These are phyloP conservation scores for Pythium phragmiticola DNA, from an alignment of 352 stramenopile species.

Conservation along the genomic window DNA sequence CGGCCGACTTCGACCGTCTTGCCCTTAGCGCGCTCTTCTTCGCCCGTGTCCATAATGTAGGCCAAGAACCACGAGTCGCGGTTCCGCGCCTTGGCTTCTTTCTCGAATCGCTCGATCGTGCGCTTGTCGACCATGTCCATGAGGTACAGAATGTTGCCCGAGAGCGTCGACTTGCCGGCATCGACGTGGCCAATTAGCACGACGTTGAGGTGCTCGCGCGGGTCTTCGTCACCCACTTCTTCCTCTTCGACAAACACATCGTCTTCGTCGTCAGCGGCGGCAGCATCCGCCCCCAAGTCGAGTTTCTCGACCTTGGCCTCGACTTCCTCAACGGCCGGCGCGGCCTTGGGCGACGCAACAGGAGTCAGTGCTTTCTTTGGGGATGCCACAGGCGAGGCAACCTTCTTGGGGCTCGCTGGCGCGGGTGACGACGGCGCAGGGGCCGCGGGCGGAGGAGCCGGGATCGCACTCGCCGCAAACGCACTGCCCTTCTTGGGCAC, in stretches of 20 bases:
- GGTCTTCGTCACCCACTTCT: constrained; percentile 90
- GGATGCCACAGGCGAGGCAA: constrained; percentile 11
- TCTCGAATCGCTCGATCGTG: constrained; percentile 93
- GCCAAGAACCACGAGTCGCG: constrained; percentile 98
- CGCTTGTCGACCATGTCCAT: constrained; percentile 99
- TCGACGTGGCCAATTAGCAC: constrained; percentile 96
- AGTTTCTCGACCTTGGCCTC: constrained; percentile 29
- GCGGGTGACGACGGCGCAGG: constrained; percentile 22
- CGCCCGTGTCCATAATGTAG: constrained; percentile 98
- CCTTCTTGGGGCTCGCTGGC: constrained; percentile 11
- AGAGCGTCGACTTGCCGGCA: constrained; percentile 98
- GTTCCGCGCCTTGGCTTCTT: constrained; percentile 68
- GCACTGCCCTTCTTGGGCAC: constrained; percentile 69
- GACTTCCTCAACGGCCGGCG: constrained; percentile 9
- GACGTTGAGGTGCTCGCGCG: constrained; percentile 85
- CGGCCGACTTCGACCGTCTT: constrained; percentile 92
- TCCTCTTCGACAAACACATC: constrained; percentile 60
- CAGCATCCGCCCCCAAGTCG: constrained; percentile 3
- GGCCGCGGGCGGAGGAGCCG: constrained; percentile 22
- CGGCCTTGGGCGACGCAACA: constrained; percentile 19
- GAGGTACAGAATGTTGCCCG: constrained; percentile 97
- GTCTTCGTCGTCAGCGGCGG: constrained; percentile 46
- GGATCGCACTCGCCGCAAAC: constrained; percentile 31
- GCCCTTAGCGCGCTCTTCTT: constrained; percentile 96
- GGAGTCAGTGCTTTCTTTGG: constrained; percentile 14